These are phyloP conservation scores for Macrotyloma uniflorum DNA, from an alignment of 306 rosid species.

Conservation along the genomic window DNA sequence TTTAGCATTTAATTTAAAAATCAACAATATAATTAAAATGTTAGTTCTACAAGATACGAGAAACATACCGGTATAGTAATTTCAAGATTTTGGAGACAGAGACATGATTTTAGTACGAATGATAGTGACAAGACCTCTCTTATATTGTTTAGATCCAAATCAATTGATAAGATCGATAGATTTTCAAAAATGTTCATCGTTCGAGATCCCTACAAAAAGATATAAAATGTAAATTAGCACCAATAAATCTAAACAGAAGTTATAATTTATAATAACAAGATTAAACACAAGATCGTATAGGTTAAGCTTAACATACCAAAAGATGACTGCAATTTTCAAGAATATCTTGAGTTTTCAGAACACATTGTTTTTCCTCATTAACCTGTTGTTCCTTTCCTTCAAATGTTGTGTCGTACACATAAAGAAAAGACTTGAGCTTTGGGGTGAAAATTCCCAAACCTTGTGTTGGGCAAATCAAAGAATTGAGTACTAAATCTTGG, in stretches of 20 bases:
- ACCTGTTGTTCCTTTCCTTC: too few relatives aligned
- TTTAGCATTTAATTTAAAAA: background rate
- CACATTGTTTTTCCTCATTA: too few relatives aligned
- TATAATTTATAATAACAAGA: background rate
- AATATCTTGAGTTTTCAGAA: slow-evolving; percentile 18
- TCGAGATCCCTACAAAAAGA: slow-evolving; percentile 11
- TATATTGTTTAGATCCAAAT: slow-evolving; percentile 37
- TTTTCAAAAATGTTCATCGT: background rate
- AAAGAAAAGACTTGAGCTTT: background rate
- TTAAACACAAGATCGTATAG: too few relatives aligned
- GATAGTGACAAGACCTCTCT: background rate
- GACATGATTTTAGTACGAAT: background rate
- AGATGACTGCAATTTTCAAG: slow-evolving; percentile 20
- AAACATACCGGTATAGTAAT: too few relatives aligned
- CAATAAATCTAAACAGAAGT: background rate
- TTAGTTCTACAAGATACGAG: background rate
- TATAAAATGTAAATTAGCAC: background rate
- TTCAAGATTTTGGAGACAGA: background rate
- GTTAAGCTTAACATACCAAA: slow-evolving; percentile 15
- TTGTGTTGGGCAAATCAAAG: slow-evolving; percentile 1
- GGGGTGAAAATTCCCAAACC: background rate
- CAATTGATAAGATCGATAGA: slow-evolving; percentile 18
- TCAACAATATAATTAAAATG: too few relatives aligned
- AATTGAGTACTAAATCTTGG: background rate
- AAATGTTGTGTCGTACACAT: too few relatives aligned